A percentile compares a stretch with the other conserved stretches of the same genome.
These are phyloP conservation scores for Gremmenia infestans DNA, from an alignment of 2,329 filamentous ascomycete species.

Conservation along the genomic window DNA sequence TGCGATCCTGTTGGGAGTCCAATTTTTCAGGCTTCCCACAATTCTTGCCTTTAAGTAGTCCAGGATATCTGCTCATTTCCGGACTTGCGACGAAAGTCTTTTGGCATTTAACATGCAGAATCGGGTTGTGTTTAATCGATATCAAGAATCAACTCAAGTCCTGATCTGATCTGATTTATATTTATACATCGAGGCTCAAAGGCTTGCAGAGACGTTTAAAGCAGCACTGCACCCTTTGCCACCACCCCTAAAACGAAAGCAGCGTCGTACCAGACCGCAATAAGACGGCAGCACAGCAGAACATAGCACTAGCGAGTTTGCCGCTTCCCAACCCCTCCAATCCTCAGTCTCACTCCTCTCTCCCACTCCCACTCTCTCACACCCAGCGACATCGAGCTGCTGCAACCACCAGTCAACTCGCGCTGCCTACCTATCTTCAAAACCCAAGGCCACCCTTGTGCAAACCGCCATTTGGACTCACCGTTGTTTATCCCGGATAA, in stretches of 20 bases:
- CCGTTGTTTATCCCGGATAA: conserved; percentile 18
- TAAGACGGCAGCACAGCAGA: not conserved
- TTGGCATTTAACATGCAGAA: not conserved
- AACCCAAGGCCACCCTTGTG: conserved; percentile 8
- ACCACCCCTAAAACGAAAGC: conserved; percentile 5
- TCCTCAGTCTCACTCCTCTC: conserved; percentile 3
- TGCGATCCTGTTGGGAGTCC: conserved; percentile 8
- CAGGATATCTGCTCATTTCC: conserved; percentile 1
- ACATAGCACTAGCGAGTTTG: conserved; percentile 2
- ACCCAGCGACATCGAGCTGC: conserved; percentile 1
- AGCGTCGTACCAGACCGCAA: conserved; percentile 6
- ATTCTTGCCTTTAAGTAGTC: conserved; percentile 10
- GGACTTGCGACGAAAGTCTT: conserved; percentile 2
- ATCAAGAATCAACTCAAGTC: not conserved
- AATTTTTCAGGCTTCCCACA: not conserved
- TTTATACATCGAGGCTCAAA: not conserved
- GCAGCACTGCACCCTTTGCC: not conserved
- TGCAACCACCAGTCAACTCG: conserved; percentile 7
- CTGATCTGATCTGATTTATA: not conserved
- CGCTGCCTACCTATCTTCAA: too few relatives aligned
- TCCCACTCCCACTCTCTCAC: conserved; percentile 1
- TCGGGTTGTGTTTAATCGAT: not conserved
- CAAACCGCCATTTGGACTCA: conserved; percentile 15
- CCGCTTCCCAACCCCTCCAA: conserved; percentile 4
- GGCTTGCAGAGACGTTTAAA: not conserved